These are phyloP conservation scores for Hordeum vulgare DNA, from an alignment of 176 grass and related monocot species.

Conservation along the genomic window DNA sequence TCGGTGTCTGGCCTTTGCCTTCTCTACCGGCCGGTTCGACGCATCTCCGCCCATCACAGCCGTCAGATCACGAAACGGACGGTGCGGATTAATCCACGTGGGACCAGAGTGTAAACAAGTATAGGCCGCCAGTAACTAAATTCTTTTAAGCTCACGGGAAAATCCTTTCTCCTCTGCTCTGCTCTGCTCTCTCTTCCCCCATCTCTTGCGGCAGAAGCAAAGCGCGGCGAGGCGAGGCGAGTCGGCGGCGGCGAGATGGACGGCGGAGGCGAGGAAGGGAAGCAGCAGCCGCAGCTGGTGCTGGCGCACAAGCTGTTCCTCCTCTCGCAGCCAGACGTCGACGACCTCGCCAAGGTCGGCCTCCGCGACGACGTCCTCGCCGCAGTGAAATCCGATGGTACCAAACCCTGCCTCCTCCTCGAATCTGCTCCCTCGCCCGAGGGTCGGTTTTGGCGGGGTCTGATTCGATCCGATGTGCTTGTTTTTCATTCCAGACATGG, in stretches of 20 bases:
- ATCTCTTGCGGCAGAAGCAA: conserved; percentile 51
- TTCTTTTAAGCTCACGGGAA: neutral
- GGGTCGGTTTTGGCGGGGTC: neutral
- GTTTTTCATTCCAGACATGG: conserved; percentile 47
- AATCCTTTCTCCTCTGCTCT: neutral
- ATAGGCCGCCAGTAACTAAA: neutral
- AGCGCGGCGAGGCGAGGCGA: conserved; percentile 2
- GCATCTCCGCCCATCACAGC: neutral
- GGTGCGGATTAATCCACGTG: neutral
- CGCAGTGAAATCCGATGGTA: conserved; percentile 78
- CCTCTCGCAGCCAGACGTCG: conserved; percentile 66
- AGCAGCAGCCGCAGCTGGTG: conserved; percentile 71
- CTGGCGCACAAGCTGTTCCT: conserved; percentile 90
- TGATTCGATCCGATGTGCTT: conserved; percentile 18
- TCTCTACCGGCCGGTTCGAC: neutral
- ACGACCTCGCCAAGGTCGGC: conserved; percentile 88
- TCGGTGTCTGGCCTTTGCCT: neutral
- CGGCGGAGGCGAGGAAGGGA: conserved; percentile 49
- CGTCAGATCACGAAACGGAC: neutral
- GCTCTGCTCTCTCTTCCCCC: neutral
- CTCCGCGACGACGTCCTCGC: conserved; percentile 76
- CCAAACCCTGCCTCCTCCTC: neutral
- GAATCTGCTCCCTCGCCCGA: neutral
- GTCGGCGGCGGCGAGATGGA: conserved; percentile 24
- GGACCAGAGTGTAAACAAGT: too few species aligned